These are phyloP conservation scores for Zalaria sp. DNA, from an alignment of 2,329 filamentous ascomycete genomes.

Conservation along the genomic window DNA sequence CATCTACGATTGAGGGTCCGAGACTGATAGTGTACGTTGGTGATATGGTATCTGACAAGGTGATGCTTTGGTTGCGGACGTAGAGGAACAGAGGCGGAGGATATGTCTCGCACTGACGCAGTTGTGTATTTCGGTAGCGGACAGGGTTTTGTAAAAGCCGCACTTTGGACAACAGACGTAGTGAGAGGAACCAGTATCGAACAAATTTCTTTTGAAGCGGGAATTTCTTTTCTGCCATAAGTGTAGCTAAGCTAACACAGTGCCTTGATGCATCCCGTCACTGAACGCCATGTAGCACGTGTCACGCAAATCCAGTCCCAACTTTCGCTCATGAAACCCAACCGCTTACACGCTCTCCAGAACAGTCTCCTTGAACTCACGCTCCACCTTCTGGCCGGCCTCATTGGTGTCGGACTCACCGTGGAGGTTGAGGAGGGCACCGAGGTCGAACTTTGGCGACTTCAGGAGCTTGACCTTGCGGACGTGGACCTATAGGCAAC, in stretches of 20 bases:
- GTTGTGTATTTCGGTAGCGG: too few relatives aligned
- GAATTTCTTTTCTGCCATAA: slow-evolving; percentile 8
- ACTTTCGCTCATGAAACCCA: slow-evolving; percentile 7
- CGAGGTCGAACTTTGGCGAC: slow-evolving; percentile 97
- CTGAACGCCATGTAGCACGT: slow-evolving; percentile 8
- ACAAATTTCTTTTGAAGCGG: too few relatives aligned
- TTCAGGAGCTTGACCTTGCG: slow-evolving; percentile 99
- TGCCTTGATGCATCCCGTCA: slow-evolving; percentile 7
- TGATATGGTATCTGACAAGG: too few relatives aligned
- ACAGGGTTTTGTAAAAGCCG: too few relatives aligned
- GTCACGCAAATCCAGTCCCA: slow-evolving; percentile 5
- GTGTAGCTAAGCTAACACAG: slow-evolving; percentile 7
- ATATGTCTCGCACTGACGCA: too few relatives aligned
- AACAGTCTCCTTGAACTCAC: slow-evolving; percentile 98
- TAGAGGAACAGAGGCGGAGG: too few relatives aligned
- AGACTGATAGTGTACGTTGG: too few relatives aligned
- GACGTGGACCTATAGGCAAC: slow-evolving; percentile 69
- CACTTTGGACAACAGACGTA: too few relatives aligned
- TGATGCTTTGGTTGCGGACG: too few relatives aligned
- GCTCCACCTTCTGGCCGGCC: slow-evolving; percentile 95
- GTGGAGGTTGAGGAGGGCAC: slow-evolving; percentile 89
- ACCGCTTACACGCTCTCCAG: slow-evolving; percentile 73
- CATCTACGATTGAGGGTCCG: too few relatives aligned
- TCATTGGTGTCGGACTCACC: slow-evolving; percentile 95
- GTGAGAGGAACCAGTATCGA: too few relatives aligned